phyloP scores from a whole-genome alignment of 2,329 filamentous ascomycete genomes.

The Blumeria hordei region DNA sequence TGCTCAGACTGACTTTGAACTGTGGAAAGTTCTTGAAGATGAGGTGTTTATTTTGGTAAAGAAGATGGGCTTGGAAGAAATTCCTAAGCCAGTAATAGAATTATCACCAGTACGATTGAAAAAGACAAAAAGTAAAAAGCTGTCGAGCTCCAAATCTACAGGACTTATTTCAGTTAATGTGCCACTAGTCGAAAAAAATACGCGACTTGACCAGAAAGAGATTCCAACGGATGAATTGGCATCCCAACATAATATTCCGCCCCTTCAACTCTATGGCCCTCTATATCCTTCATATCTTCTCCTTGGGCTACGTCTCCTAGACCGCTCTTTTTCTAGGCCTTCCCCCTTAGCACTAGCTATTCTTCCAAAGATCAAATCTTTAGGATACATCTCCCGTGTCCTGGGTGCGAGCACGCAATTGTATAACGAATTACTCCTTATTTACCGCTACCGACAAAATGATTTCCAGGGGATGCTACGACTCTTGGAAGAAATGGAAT shows the following conservation, averaged over 20 bases:
- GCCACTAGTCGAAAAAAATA: background rate
- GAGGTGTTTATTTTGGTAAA: conserved; percentile 39
- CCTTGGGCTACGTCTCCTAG: conserved; percentile 29
- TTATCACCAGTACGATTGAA: background rate
- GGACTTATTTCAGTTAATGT: background rate
- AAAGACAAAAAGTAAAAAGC: conserved; percentile 3
- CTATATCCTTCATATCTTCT: conserved; percentile 39
- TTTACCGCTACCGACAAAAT: conserved; percentile 35
- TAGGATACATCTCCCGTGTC: conserved; percentile 46
- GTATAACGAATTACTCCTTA: conserved; percentile 40
- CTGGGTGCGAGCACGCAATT: conserved; percentile 45
- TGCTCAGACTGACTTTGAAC: conserved; percentile 33
- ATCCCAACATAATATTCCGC: conserved; percentile 5
- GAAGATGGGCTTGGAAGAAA: conserved; percentile 26
- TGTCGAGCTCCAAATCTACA: background rate
- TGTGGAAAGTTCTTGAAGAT: conserved; percentile 42
- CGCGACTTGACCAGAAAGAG: background rate
- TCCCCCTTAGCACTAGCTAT: conserved; percentile 36
- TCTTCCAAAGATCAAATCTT: conserved; percentile 39
- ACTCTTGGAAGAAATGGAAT: conserved; percentile 14
- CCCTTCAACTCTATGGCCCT: conserved; percentile 31
- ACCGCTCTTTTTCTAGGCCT: conserved; percentile 28
- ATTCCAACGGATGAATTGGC: background rate
- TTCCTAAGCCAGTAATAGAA: background rate
- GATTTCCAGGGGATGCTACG: conserved; percentile 18